Evolutionary conservation across 202 grass and related monocot species (phyloP).

Genomic region (Zoysia matrella): DNA sequence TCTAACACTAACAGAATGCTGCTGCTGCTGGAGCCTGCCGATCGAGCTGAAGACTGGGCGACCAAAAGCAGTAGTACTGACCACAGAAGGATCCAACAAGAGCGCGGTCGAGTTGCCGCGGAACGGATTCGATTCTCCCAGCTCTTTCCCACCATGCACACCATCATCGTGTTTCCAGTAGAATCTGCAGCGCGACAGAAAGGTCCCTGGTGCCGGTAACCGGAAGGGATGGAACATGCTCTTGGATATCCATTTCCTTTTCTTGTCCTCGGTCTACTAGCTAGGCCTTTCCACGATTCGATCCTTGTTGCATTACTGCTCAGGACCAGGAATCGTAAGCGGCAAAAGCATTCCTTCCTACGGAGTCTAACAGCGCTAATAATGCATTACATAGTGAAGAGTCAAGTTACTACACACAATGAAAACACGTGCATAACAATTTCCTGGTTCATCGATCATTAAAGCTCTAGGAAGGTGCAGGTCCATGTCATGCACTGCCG

Average conservation of each 20-base stretch:
- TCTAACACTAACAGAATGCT: no score
- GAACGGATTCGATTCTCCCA: neutral
- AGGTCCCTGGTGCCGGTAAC: neutral
- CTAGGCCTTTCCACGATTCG: constrained; percentile 21
- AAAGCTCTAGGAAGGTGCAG: no score
- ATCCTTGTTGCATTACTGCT: constrained; percentile 13
- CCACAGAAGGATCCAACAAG: neutral
- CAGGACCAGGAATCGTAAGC: constrained; percentile 32
- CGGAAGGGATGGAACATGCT: constrained; percentile 40
- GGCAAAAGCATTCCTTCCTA: neutral
- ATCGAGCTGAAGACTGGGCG: no score
- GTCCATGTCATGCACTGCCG: constrained; percentile 3
- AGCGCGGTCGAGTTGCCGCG: neutral
- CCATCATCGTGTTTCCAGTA: neutral
- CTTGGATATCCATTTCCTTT: constrained; percentile 40
- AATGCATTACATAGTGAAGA: neutral
- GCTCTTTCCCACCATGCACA: neutral
- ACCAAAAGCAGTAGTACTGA: no score
- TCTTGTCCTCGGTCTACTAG: neutral
- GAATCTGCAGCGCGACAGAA: neutral
- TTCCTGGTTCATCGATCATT: no score
- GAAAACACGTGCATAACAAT: no score
- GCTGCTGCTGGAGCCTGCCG: no score
- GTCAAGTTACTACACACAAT: neutral
- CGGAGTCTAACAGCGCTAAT: no score